Conservation (phyloP, 2,329 filamentous ascomycete genomes). For the Talaromyces islandicus region DNA sequence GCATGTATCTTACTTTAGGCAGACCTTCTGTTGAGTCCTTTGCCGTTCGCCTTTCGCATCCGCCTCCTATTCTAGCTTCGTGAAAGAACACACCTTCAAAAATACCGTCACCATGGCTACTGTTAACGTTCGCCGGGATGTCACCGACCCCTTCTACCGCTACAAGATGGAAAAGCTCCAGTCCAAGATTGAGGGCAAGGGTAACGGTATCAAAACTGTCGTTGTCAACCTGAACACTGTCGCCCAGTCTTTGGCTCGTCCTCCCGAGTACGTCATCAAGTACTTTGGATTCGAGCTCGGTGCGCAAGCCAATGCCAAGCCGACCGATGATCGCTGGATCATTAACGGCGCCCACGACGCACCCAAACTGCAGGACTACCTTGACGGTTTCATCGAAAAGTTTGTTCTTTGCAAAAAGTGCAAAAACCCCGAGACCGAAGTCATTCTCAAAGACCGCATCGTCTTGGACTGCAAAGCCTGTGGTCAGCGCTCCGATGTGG, state of each 20-base stretch:
- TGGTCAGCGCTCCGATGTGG: slow-evolving; percentile 85
- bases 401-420: slow-evolving; percentile 99
- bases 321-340: slow-evolving; percentile 97
- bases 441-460: slow-evolving; percentile 91
- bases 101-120: slow-evolving; percentile 75
- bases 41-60: slow-evolving; percentile 27
- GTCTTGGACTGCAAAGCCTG: slow-evolving; percentile 97
- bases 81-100: slow-evolving; percentile 21
- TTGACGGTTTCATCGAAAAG: slow-evolving; percentile 96
- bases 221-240: slow-evolving; percentile 95
- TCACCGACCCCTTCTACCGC: slow-evolving; percentile 97
- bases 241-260: slow-evolving; percentile 83
- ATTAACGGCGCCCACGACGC: slow-evolving; percentile 98
- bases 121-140: slow-evolving; percentile 97
- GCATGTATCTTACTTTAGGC: slow-evolving; percentile 56
- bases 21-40: slow-evolving; percentile 40
- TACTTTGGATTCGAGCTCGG: slow-evolving; percentile 99
- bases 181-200: slow-evolving; percentile 99
- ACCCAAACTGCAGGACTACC: slow-evolving; percentile 91
- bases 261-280: slow-evolving; percentile 95
- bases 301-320: slow-evolving; percentile 96
- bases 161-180: slow-evolving; percentile 99
- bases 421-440: slow-evolving; percentile 98
- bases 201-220: slow-evolving; percentile 99
- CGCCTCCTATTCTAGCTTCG: slow-evolving; percentile 21